A percentile compares a stretch with the other conserved stretches of the same genome.
These are phyloP conservation scores for Rubia yunnanensis DNA, from an alignment of 257 asterid genomes.

Conservation along the genomic window DNA sequence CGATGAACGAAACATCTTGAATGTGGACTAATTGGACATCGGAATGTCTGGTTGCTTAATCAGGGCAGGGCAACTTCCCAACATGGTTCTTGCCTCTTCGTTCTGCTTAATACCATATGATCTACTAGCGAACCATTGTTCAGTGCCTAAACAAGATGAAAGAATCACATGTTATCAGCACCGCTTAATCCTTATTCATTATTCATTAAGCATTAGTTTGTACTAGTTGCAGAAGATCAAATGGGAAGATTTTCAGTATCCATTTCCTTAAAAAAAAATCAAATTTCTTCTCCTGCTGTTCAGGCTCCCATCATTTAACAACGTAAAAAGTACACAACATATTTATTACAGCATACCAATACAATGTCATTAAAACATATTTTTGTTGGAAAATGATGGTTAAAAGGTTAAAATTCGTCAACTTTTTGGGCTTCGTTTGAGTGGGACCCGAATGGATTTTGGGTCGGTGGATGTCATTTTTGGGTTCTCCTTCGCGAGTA, in stretches of 20 bases:
- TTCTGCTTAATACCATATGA: constrained; percentile 51
- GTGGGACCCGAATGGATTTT: too few species aligned
- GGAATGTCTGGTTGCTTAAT: too few species aligned
- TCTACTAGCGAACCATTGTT: constrained; percentile 71
- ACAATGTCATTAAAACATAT: not conserved
- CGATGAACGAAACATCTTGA: too few species aligned
- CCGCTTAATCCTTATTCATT: not conserved
- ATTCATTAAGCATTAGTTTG: not conserved
- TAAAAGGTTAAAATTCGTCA: too few species aligned
- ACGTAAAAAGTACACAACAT: not conserved
- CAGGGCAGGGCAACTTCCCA: too few species aligned
- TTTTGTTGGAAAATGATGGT: too few species aligned
- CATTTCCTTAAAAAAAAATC: not conserved
- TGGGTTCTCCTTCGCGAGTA: too few species aligned
- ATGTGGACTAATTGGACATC: too few species aligned
- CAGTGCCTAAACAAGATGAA: constrained; percentile 38
- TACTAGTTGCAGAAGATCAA: not conserved
- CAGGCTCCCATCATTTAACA: not conserved
- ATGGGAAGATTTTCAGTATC: not conserved
- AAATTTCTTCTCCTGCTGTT: not conserved
- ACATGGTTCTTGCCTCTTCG: constrained; percentile 42
- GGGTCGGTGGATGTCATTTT: too few species aligned
- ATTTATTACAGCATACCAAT: not conserved
- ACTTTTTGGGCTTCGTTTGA: too few species aligned
- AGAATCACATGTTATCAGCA: not conserved